Evolutionary conservation across 1,139 yeast genomes (phyloP).

Genomic region (Wickerhamiella infanticola): DNA sequence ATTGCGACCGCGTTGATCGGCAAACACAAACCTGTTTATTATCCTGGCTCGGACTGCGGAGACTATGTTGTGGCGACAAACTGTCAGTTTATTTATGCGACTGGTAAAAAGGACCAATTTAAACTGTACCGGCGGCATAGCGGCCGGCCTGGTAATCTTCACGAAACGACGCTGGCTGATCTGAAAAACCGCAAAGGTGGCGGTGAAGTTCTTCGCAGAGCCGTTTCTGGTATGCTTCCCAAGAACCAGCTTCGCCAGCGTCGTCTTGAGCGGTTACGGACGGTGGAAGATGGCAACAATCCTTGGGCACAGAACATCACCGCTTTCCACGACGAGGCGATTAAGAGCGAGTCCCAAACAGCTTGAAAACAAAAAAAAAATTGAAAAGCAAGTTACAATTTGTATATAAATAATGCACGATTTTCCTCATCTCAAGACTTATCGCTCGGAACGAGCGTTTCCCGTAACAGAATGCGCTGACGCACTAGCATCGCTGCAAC

Average conservation of each 20-base stretch:
- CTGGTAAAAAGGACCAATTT: slow-evolving; percentile 72
- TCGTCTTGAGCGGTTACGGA: slow-evolving; percentile 70
- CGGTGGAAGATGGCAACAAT: slow-evolving; percentile 75
- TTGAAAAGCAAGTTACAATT: background rate
- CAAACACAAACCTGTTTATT: slow-evolving; percentile 84
- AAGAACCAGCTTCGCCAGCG: slow-evolving; percentile 68
- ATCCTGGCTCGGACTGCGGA: slow-evolving; percentile 68
- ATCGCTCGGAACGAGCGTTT: background rate
- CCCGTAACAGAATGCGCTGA: slow-evolving; percentile 5
- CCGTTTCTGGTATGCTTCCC: slow-evolving; percentile 94
- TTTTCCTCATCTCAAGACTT: too few species aligned
- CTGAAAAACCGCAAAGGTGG: slow-evolving; percentile 69
- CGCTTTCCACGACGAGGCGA: slow-evolving; percentile 67
- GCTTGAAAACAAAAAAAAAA: background rate
- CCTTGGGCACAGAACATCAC: slow-evolving; percentile 72
- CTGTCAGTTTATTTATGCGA: slow-evolving; percentile 60
- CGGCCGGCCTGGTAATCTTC: slow-evolving; percentile 78
- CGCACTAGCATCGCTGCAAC: slow-evolving; percentile 2
- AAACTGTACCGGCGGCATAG: slow-evolving; percentile 89
- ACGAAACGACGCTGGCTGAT: slow-evolving; percentile 67
- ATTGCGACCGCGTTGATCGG: slow-evolving; percentile 86
- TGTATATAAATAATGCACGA: background rate
- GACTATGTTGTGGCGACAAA: slow-evolving; percentile 95
- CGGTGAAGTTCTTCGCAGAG: slow-evolving; percentile 64
- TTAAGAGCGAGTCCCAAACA: background rate